These are phyloP conservation scores for Metarhizium rileyi DNA, from an alignment of 2,329 filamentous ascomycete species.

Conservation along the genomic window DNA sequence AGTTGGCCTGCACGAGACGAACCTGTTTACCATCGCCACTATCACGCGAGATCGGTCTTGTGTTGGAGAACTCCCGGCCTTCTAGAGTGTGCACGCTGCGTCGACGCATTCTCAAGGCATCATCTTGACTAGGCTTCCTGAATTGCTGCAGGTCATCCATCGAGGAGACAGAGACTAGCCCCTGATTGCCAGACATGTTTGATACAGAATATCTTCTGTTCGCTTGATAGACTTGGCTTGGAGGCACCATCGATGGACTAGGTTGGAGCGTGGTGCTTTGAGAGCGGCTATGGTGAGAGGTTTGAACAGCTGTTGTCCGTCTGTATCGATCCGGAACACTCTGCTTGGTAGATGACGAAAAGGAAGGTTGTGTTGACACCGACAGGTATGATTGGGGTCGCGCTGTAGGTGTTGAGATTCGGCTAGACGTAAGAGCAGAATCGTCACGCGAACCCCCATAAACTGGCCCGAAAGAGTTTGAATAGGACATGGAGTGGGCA, in stretches of 20 bases:
- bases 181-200: slow-evolving; percentile 39
- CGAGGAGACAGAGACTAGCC: slow-evolving; percentile 32
- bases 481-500: slow-evolving; percentile 30
- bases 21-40: slow-evolving; percentile 22
- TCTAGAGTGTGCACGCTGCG: slow-evolving; percentile 68
- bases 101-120: slow-evolving; percentile 67
- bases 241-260: slow-evolving; percentile 21
- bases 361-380: slow-evolving; percentile 38
- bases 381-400: slow-evolving; percentile 35
- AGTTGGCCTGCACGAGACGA: slow-evolving; percentile 23
- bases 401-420: slow-evolving; percentile 28
- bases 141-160: slow-evolving; percentile 62
- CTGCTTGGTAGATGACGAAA: slow-evolving; percentile 28
- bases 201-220: slow-evolving; percentile 24
- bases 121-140: slow-evolving; percentile 48
- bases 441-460: slow-evolving; percentile 42
- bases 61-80: slow-evolving; percentile 13
- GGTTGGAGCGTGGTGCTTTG: slow-evolving; percentile 24
- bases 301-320: slow-evolving; percentile 42
- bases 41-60: slow-evolving; percentile 13
- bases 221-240: slow-evolving; percentile 9
- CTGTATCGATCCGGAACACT: slow-evolving; percentile 69
- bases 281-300: slow-evolving; percentile 25
- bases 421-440: slow-evolving; percentile 32
- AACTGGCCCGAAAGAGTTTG: slow-evolving; percentile 24